These are phyloP conservation scores for Aureobasidium sp. DNA, from an alignment of 2,329 filamentous ascomycete genomes.

Conservation along the genomic window DNA sequence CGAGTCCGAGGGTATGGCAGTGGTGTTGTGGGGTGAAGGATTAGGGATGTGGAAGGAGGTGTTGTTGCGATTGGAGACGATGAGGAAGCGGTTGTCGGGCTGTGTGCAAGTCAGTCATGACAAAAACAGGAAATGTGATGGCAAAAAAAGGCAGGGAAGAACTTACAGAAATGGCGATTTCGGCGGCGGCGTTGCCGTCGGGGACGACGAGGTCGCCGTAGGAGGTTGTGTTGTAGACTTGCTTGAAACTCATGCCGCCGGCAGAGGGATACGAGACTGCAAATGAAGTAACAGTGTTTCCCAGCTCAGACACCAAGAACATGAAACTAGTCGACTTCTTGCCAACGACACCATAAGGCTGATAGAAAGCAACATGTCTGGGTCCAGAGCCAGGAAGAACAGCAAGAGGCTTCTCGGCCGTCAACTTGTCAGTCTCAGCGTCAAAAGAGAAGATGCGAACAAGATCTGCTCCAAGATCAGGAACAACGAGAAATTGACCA, in stretches of 20 bases:
- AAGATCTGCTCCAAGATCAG: slow-evolving; percentile 33
- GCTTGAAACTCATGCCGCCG: slow-evolving; percentile 41
- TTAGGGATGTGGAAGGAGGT: slow-evolving; percentile 47
- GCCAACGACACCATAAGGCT: slow-evolving; percentile 23
- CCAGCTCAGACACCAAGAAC: slow-evolving; percentile 43
- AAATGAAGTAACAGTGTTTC: slow-evolving; percentile 45
- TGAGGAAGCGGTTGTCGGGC: slow-evolving; percentile 51
- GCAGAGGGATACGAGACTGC: slow-evolving; percentile 36
- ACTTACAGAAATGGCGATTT: slow-evolving; percentile 41
- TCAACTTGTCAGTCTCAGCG: slow-evolving; percentile 22
- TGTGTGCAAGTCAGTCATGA: slow-evolving; percentile 7
- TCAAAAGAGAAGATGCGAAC: slow-evolving; percentile 30
- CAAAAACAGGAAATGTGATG: too few relatives aligned
- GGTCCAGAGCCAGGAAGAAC: slow-evolving; percentile 29
- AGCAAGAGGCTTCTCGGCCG: slow-evolving; percentile 22
- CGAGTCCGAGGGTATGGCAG: slow-evolving; percentile 44
- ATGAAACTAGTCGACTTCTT: slow-evolving; percentile 27
- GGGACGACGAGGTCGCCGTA: slow-evolving; percentile 41
- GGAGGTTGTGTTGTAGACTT: slow-evolving; percentile 42
- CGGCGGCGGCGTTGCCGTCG: slow-evolving; percentile 46
- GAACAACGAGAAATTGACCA: slow-evolving; percentile 31
- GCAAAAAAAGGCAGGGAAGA: neutral
- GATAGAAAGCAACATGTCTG: slow-evolving; percentile 32
- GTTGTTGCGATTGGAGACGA: slow-evolving; percentile 63
- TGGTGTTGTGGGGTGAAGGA: slow-evolving; percentile 27